phyloP scores from a whole-genome alignment of 805 yeast genomes.

The Lachancea nothofagi region DNA sequence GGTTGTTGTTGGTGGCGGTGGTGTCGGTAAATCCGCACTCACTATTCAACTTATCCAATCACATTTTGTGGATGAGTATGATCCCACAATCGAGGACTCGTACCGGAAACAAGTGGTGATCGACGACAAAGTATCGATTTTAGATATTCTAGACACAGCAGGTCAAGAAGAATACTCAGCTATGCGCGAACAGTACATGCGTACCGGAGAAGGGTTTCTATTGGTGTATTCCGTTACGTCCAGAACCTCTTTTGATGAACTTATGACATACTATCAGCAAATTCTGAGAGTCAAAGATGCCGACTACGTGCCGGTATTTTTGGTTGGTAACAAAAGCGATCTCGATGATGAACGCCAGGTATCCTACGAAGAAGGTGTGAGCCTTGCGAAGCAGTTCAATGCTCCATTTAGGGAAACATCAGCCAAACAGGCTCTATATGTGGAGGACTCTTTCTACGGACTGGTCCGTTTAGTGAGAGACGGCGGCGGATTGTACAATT shows the following conservation, averaged over 20 bases:
- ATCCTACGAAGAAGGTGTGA: conserved; percentile 55
- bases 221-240: conserved; percentile 86
- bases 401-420: conserved; percentile 85
- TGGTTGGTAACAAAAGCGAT: conserved; percentile 80
- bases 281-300: conserved; percentile 72
- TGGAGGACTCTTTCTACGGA: conserved; percentile 75
- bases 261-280: conserved; percentile 73
- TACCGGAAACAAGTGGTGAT: conserved; percentile 83
- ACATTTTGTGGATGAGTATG: conserved; percentile 95
- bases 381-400: conserved; percentile 57
- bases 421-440: conserved; percentile 87
- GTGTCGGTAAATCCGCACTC: conserved; percentile 95
- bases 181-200: conserved; percentile 90
- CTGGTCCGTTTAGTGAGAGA: conserved; percentile 54
- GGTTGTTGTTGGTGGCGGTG: conserved; percentile 98
- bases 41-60: conserved; percentile 93
- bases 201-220: conserved; percentile 91
- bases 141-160: conserved; percentile 94
- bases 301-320: conserved; percentile 67
- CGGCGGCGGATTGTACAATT: conserved; percentile 31
- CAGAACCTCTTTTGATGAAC: conserved; percentile 76
- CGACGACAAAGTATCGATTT: conserved; percentile 67
- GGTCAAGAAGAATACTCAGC: conserved; percentile 97
- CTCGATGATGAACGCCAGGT: conserved; percentile 73
- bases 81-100: conserved; percentile 94